Conservation (phyloP, 2,329 filamentous ascomycete species). For the Colletotrichum zoysiae region DNA sequence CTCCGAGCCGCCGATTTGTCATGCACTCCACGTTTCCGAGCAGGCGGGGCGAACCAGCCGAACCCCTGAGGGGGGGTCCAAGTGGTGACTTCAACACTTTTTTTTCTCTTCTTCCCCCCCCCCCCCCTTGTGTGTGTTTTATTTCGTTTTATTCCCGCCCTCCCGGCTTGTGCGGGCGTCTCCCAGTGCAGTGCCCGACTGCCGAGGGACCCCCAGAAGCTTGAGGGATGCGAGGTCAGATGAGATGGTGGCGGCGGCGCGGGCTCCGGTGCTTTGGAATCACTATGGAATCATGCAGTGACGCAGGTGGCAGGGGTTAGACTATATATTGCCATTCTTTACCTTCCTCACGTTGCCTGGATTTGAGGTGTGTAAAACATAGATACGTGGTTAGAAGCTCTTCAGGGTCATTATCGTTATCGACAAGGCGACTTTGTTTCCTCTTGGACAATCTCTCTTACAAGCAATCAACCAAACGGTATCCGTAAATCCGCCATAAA, state of each 20-base stretch:
- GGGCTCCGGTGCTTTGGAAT: conserved; percentile 30
- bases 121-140: no score
- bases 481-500: no score
- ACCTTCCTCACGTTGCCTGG: no score
- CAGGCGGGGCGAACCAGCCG: not conserved
- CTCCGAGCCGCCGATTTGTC: conserved; percentile 38
- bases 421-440: not conserved
- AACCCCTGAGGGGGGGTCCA: not conserved
- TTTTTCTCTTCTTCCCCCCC: not conserved
- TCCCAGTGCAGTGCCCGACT: not conserved
- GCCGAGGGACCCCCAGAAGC: not conserved
- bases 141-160: not conserved
- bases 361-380: no score
- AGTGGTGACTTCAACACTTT: conserved; percentile 38
- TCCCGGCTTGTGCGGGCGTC: not conserved
- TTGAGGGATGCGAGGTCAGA: no score
- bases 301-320: conserved; percentile 11
- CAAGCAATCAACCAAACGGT: not conserved
- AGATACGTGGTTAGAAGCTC: not conserved
- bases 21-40: conserved; percentile 32
- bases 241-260: not conserved
- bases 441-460: not conserved
- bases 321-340: not conserved
- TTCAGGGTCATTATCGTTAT: not conserved
- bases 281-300: conserved; percentile 27